Base-by-base conservation (phyloP, 1,139 yeast genomes). In the Arxiozyma slooffiae region DNA sequence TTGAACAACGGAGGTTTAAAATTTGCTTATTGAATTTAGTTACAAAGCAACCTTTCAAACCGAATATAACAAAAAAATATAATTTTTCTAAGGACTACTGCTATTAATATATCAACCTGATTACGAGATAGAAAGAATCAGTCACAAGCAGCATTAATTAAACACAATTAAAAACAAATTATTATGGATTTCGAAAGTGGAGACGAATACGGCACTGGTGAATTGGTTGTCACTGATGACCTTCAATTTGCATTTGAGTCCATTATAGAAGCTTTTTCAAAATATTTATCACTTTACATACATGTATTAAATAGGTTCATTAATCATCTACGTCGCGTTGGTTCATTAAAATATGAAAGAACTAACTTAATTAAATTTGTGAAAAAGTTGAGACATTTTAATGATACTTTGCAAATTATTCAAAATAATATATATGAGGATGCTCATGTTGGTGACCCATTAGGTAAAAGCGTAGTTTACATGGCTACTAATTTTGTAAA, bases 331-430 rank as follows among this genome's bases (percentile, higher is more conserved):
- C 62, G 67, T 37, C 58, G 61, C 36, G 66, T 60, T 17, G 55
- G 63, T 4, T 53, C 67, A 21, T 47, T 66, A 41, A 59, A 63
- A 39, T 63, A 61, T 47, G 69, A 66, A 49, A 58, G 70, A 51
- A 59, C 64, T n/a, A 57, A 61, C 14, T 50, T 66, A 53, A 66
- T 66, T 48, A 66, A 66, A 51, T 63, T 56, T 48, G 69, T 66
- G 17, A 66, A 66, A 55, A 66, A 66, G 49, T 47, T 66, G 39
- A 57, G 70, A 49, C 66, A 62, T 44, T 58, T 61, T 49, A 63
- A 64, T 44, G 67, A 63, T 38, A 50, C 55, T 16, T 45, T 64
- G 44, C 45, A 53, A n/a, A 48, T 44, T 14, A 55, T 55, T 38
- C 50, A 55, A 9, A 41, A 44, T 3, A 40, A 46, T 9, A 50